These are phyloP conservation scores for Kodamaea sp. DNA, from an alignment of 1,139 yeast species.

Conservation along the genomic window DNA sequence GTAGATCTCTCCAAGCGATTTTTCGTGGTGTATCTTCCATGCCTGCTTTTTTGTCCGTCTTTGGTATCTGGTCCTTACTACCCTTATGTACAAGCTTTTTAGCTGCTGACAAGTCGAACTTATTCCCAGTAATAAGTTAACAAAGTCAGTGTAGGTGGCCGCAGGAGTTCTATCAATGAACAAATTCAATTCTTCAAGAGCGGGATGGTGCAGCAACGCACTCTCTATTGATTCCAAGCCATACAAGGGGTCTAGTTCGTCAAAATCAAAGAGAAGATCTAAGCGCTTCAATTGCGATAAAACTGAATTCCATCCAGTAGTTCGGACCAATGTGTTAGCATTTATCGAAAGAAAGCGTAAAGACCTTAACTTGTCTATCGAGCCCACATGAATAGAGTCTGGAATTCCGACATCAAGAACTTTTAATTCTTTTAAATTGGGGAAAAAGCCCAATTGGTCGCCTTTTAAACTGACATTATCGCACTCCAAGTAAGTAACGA, in stretches of 20 bases:
- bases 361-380: not conserved
- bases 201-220: constrained; percentile 1
- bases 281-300: constrained; percentile 18
- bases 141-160: constrained; percentile 17
- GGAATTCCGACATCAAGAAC: constrained; percentile 16
- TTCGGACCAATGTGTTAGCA: constrained; percentile 18
- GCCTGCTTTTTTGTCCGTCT: not conserved
- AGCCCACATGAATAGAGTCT: not conserved
- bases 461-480: constrained; percentile 21
- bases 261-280: constrained; percentile 28
- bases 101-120: constrained; percentile 11
- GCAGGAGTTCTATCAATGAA: constrained; percentile 19
- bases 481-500: constrained; percentile 28
- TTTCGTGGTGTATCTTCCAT: constrained; percentile 5
- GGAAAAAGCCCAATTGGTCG: constrained; percentile 17
- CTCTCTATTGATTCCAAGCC: constrained; percentile 4
- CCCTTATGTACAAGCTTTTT: constrained; percentile 16
- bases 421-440: constrained; percentile 20
- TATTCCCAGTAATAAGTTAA: constrained; percentile 16
- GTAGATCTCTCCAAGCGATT: constrained; percentile 3
- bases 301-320: not conserved
- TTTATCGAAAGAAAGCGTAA: constrained; percentile 21
- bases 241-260: constrained; percentile 16
- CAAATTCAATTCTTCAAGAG: constrained; percentile 20
- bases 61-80: constrained; percentile 3